phyloP scores from a whole-genome alignment of 2,329 filamentous ascomycete genomes.

The Pseudogymnoascus sp. region DNA sequence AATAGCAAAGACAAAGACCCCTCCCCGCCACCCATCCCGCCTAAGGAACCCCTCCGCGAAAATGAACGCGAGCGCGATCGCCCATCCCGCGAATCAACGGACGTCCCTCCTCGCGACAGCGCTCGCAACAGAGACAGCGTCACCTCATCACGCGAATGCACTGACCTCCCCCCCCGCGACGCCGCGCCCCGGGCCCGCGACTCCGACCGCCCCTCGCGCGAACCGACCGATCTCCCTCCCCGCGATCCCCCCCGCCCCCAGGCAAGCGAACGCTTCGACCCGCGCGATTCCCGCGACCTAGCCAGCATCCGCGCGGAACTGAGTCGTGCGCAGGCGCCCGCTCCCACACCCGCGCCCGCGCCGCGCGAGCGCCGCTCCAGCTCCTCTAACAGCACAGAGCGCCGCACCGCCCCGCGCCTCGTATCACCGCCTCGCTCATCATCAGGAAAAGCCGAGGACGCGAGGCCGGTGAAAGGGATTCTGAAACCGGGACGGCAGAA shows the following conservation, averaged over 20 bases:
- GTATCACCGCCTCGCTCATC: constrained; percentile 58
- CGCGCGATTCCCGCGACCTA: constrained; percentile 18
- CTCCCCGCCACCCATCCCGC: not conserved
- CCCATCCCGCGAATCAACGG: not conserved
- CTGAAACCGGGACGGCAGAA: constrained; percentile 71
- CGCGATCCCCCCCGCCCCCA: not conserved
- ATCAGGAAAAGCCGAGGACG: constrained; percentile 46
- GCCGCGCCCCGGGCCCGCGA: not conserved
- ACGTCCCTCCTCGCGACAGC: not conserved
- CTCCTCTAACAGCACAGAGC: constrained; percentile 15
- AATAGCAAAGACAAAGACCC: constrained; percentile 18
- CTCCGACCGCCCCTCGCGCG: not conserved
- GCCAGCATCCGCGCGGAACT: constrained; percentile 21
- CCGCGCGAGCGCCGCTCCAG: constrained; percentile 13
- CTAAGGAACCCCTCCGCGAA: constrained; percentile 14
- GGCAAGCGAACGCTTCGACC: constrained; percentile 11
- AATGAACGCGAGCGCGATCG: not conserved
- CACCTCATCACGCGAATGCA: not conserved
- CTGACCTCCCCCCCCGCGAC: not conserved
- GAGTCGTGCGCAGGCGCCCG: constrained; percentile 18
- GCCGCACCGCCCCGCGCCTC: constrained; percentile 36
- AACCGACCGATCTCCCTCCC: not conserved
- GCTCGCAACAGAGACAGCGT: not conserved
- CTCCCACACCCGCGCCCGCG: constrained; percentile 13
- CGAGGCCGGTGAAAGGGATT: constrained; percentile 69